Base-by-base conservation (phyloP, 75 land plant species). In the Isoetes taiwanensis region DNA sequence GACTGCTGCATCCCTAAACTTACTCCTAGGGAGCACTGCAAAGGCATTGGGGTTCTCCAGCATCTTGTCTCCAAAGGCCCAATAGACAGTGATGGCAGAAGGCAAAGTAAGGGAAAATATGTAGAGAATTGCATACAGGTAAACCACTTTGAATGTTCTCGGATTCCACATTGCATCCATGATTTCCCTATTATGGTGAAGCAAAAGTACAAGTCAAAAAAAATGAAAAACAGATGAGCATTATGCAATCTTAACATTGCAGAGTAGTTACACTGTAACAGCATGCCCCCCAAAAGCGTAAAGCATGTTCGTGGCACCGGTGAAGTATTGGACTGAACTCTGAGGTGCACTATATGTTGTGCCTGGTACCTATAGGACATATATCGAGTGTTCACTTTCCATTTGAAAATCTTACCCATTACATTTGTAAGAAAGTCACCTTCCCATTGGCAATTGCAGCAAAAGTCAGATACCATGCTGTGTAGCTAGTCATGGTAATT, bases 21-120 rank as follows among this genome's bases (percentile, higher is more conserved):
- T 46, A 46, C 21, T 19, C 12, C 25, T 8, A 5, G 50, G 50
- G 4, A 46, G 50, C 16, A 46, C 50, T 4, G 4, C 50, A n/a
- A 46, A 19, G 4, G 50, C 5, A n/a, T 46, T 19, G 25, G 50
- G 4, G 16, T 46, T 19, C 21, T 46, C 5, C 19, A n/a, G 25
- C 50, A 46, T 46, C 50, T 6, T 19, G 23, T 46, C 50, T 46
- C 50, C 50, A 46, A 46, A 46, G 16, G 50, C 50, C 50, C 50
- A 46, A n/a, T 46, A 46, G 25, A 46, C 50, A 46, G 50, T n/a
- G 6, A 46, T 46, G 6, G 50, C 50, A 4, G 50, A 16, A 5
- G 50, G 50, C 19, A 46, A 46, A 16, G 50, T 46, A 16, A 46
- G 50, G 25, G 50, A 19, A 4, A 46, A n/a, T 8, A 8, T 46